A percentile compares a stretch with the other conserved stretches of the same genome.
Evolutionary conservation across 495 filamentous ascomycete species (phyloP).

Genomic region (Penicilliopsis zonata): DNA sequence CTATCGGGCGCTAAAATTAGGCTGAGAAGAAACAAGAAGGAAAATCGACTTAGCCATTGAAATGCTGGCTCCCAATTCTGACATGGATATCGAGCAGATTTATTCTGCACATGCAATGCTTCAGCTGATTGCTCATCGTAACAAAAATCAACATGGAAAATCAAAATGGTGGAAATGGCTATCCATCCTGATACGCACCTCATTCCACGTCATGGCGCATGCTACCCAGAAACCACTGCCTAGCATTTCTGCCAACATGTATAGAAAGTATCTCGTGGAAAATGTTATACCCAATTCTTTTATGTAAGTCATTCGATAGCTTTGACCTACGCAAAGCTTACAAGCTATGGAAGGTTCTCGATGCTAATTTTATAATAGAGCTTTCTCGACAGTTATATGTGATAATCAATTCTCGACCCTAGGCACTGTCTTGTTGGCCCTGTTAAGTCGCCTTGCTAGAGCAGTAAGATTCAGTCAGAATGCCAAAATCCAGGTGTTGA

Average conservation of each 20-base stretch:
- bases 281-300: slow-evolving; percentile 32
- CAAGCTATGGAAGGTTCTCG: not conserved
- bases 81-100: slow-evolving; percentile 22
- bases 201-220: slow-evolving; percentile 40
- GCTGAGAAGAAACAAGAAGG: too few relatives aligned
- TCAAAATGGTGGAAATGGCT: slow-evolving; percentile 65
- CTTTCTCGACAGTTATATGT: slow-evolving; percentile 58
- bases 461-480: slow-evolving; percentile 23
- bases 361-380: slow-evolving; percentile 18
- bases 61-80: not conserved
- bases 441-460: slow-evolving; percentile 46
- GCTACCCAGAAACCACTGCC: too few relatives aligned
- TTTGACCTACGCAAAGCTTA: not conserved
- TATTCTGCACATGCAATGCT: slow-evolving; percentile 31
- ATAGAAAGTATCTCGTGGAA: slow-evolving; percentile 17
- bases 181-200: slow-evolving; percentile 49
- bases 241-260: slow-evolving; percentile 2
- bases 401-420: slow-evolving; percentile 66
- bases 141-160: slow-evolving; percentile 68
- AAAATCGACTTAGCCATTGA: too few relatives aligned
- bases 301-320: slow-evolving; percentile 20
- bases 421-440: slow-evolving; percentile 62
- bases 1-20: too few relatives aligned
- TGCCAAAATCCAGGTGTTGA: slow-evolving; percentile 4
- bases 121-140: slow-evolving; percentile 58